phyloP scores from a whole-genome alignment of 495 filamentous ascomycete genomes.

The Annulohypoxylon stygium region DNA sequence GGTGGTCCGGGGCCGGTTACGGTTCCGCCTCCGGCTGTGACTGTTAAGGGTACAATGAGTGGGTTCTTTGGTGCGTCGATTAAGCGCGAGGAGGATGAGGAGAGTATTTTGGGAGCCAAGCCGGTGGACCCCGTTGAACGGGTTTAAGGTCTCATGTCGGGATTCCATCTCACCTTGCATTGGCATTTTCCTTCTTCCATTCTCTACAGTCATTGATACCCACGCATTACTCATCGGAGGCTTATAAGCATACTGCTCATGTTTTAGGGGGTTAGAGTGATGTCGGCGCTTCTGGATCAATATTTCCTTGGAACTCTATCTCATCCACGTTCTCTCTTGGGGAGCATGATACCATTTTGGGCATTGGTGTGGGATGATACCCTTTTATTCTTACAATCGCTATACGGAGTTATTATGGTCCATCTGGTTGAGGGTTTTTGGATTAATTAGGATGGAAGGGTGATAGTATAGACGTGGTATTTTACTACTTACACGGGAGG shows the following conservation, averaged over 20 bases:
- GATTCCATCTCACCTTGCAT: background rate
- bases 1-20: constrained; percentile 14
- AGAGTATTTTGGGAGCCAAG: constrained; percentile 23
- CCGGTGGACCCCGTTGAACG: constrained; percentile 33
- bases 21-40: constrained; percentile 15
- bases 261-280: constrained; percentile 8
- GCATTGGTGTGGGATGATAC: constrained; percentile 30
- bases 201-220: constrained; percentile 48
- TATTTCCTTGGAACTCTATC: background rate
- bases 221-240: constrained; percentile 23
- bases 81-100: constrained; percentile 28
- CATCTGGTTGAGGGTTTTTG: background rate
- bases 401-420: constrained; percentile 23
- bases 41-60: background rate
- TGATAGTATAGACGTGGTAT: constrained; percentile 16
- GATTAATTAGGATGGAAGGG: background rate
- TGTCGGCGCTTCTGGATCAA: constrained; percentile 10
- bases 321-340: constrained; percentile 10
- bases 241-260: background rate
- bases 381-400: constrained; percentile 41
- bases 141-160: constrained; percentile 21
- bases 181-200: constrained; percentile 13
- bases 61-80: constrained; percentile 34
- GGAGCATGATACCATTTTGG: constrained; percentile 4
- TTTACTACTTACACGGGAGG: background rate